These are phyloP conservation scores for Holtermannia corniformis DNA, from an alignment of 768 basidiomycete species.

Conservation along the genomic window DNA sequence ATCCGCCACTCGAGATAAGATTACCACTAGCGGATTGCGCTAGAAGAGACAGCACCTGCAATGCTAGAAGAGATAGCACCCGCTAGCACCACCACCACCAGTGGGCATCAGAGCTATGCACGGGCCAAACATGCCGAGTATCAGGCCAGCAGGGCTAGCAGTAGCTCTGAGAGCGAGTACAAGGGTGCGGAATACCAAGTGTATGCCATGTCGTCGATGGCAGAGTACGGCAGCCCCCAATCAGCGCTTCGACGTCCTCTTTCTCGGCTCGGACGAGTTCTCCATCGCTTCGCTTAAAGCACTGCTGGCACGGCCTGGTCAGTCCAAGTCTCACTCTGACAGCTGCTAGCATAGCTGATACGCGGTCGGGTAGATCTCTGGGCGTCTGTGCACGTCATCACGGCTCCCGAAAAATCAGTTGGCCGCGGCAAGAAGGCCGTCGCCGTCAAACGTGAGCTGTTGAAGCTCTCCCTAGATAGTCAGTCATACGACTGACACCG, in stretches of 20 bases:
- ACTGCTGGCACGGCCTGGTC: conserved; percentile 57
- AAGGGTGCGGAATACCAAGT: too few species aligned
- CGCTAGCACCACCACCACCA: too few species aligned
- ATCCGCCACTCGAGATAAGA: too few species aligned
- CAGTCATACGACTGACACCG: background rate
- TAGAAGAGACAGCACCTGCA: too few species aligned
- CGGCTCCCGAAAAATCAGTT: conserved; percentile 57
- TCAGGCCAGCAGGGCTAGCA: too few species aligned
- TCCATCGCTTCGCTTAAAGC: conserved; percentile 64
- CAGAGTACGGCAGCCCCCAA: too few species aligned
- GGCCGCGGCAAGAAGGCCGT: conserved; percentile 53
- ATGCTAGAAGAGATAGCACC: too few species aligned
- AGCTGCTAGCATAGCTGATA: background rate
- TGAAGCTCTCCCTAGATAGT: background rate
- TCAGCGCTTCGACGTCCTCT: conserved; percentile 53
- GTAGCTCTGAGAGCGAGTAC: too few species aligned
- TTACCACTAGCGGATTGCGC: too few species aligned
- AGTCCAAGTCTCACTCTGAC: conserved; percentile 10
- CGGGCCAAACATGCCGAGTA: too few species aligned
- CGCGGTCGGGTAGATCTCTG: conserved; percentile 57
- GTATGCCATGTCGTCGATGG: too few species aligned
- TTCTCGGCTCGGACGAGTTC: conserved; percentile 81
- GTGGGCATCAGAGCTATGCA: too few species aligned
- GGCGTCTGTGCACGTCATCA: conserved; percentile 58
- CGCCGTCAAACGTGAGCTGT: conserved; percentile 7